These are phyloP conservation scores for Ascodesmis nigricans DNA, from an alignment of 495 filamentous ascomycete genomes.

Conservation along the genomic window DNA sequence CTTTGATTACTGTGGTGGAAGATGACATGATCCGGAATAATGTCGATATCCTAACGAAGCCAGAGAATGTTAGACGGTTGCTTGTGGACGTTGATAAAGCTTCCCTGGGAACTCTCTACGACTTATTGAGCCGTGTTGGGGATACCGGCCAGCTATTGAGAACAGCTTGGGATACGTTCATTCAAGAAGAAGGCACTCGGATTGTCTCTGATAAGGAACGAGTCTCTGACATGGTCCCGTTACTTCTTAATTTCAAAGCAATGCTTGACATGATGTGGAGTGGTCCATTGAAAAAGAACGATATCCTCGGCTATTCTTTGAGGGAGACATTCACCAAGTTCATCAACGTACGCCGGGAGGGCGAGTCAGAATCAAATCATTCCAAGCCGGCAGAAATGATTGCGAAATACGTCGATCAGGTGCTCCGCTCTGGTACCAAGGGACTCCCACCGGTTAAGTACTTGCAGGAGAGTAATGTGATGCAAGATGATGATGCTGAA, in stretches of 20 bases:
- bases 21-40: conserved; percentile 39
- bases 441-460: conserved; percentile 42
- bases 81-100: conserved; percentile 40
- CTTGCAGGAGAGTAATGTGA: conserved; percentile 26
- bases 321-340: conserved; percentile 70
- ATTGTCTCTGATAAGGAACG: conserved; percentile 64
- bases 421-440: conserved; percentile 71
- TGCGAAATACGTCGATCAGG: conserved; percentile 80
- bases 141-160: conserved; percentile 42
- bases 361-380: conserved; percentile 54
- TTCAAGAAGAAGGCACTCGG: conserved; percentile 44
- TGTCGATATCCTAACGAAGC: conserved; percentile 36
- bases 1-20: conserved; percentile 48
- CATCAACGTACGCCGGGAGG: conserved; percentile 61
- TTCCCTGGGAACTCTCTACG: conserved; percentile 54
- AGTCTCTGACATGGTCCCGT: conserved; percentile 66
- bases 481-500: conserved; percentile 61
- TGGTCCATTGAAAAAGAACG: conserved; percentile 50
- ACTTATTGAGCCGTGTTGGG: conserved; percentile 41
- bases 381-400: conserved; percentile 97
- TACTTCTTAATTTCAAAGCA: conserved; percentile 61
- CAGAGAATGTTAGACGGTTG: conserved; percentile 40
- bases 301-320: conserved; percentile 48
- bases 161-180: conserved; percentile 53
- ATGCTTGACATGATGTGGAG: conserved; percentile 52